Evolutionary conservation across 768 basidiomycete genomes (phyloP).

Genomic region (Leccinellum luteum): DNA sequence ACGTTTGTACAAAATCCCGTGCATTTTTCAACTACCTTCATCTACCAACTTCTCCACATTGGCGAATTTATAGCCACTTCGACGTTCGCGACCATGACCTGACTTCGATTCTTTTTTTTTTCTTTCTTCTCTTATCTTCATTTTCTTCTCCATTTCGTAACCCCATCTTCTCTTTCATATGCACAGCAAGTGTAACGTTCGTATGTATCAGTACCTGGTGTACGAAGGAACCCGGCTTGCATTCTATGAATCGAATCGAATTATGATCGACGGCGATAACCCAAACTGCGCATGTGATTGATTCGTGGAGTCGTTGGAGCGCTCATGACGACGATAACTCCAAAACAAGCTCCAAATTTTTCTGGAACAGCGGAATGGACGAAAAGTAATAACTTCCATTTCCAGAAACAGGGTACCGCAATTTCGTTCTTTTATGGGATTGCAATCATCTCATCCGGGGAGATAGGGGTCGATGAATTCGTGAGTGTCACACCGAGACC

Average conservation of each 20-base stretch:
- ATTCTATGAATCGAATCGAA: constrained; percentile 19
- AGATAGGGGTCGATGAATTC: not conserved
- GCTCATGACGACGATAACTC: not conserved
- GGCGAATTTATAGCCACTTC: constrained; percentile 21
- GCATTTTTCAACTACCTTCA: constrained; percentile 8
- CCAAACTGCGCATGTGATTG: constrained; percentile 5
- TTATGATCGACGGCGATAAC: constrained; percentile 6
- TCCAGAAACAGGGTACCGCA: not conserved
- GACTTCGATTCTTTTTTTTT: constrained; percentile 12
- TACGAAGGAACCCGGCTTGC: constrained; percentile 25
- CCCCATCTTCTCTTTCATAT: not conserved
- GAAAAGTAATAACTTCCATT: not conserved
- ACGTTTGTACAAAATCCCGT: constrained; percentile 19
- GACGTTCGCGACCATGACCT: constrained; percentile 17
- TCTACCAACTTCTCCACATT: constrained; percentile 17
- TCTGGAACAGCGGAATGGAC: constrained; percentile 11
- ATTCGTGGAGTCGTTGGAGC: not conserved
- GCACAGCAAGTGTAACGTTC: constrained; percentile 11
- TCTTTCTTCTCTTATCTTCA: constrained; percentile 1
- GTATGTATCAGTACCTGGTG: constrained; percentile 35
- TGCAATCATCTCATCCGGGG: no score
- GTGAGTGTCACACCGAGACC: not conserved
- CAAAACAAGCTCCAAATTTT: not conserved
- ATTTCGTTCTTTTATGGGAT: not conserved
- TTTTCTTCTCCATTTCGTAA: not conserved